Conservation (phyloP, 2,329 filamentous ascomycete genomes). For the Monilinia laxa region DNA sequence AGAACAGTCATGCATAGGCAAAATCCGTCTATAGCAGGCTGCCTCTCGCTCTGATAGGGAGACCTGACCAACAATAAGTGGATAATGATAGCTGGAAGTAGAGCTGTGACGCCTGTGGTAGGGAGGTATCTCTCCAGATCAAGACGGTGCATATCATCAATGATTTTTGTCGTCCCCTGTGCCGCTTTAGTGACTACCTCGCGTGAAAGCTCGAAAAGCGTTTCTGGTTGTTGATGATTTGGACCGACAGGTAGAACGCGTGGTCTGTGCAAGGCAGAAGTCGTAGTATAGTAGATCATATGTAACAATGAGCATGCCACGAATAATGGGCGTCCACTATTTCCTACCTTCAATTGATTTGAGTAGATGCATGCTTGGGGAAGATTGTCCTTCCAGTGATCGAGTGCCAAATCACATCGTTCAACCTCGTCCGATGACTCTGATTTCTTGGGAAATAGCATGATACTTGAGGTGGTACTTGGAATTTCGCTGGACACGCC, state of each 20-base stretch:
- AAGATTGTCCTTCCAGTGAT: constrained; percentile 72
- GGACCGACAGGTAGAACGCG: constrained; percentile 76
- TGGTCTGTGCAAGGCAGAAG: constrained; percentile 86
- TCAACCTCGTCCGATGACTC: constrained; percentile 77
- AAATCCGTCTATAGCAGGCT: constrained; percentile 76
- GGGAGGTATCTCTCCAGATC: constrained; percentile 78
- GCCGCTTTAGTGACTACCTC: constrained; percentile 81
- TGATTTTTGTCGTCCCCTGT: constrained; percentile 80
- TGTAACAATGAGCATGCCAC: constrained; percentile 84
- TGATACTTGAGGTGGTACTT: constrained; percentile 71
- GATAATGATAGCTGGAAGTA: constrained; percentile 90
- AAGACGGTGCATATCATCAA: constrained; percentile 69
- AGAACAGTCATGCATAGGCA: constrained; percentile 91
- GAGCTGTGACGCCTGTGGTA: constrained; percentile 85
- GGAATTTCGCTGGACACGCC: constrained; percentile 73
- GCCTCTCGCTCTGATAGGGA: constrained; percentile 67
- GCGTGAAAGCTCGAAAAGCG: constrained; percentile 76
- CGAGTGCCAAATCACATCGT: constrained; percentile 74
- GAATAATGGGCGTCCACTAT: constrained; percentile 56
- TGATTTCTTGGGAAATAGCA: constrained; percentile 86
- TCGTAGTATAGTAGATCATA: constrained; percentile 90
- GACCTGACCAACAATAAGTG: constrained; percentile 92
- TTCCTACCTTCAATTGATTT: constrained; percentile 54
- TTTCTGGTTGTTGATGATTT: constrained; percentile 58
- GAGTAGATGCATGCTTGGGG: constrained; percentile 71